Percentiles rank a stretch among this genome's conserved stretches.
These are phyloP conservation scores for Phialophora expanda DNA, from an alignment of 2,329 filamentous ascomycete species.

Conservation along the genomic window DNA sequence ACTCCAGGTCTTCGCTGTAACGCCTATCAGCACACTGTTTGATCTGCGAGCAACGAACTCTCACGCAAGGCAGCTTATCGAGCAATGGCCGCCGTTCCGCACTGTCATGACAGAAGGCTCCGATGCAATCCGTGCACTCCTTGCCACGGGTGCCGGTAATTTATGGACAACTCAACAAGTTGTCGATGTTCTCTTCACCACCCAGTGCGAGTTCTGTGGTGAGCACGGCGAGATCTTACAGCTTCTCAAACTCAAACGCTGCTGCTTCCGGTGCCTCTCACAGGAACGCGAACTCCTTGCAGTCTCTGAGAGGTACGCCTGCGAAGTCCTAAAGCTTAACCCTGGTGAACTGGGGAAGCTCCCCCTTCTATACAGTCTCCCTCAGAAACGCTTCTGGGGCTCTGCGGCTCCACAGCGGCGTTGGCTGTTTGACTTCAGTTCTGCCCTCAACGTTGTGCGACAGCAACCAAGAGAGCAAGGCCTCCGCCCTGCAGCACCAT, in stretches of 20 bases:
- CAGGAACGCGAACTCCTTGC: slow-evolving; percentile 30
- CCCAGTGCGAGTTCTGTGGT: slow-evolving; percentile 24
- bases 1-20: slow-evolving; percentile 12
- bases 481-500: not conserved
- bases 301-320: slow-evolving; percentile 15
- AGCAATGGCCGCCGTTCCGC: slow-evolving; percentile 23
- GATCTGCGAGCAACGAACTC: slow-evolving; percentile 18
- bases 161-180: slow-evolving; percentile 24
- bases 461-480: not conserved
- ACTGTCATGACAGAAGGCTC: slow-evolving; percentile 19
- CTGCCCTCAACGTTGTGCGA: slow-evolving; percentile 13
- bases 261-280: slow-evolving; percentile 30
- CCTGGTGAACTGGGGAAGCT: slow-evolving; percentile 12
- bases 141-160: slow-evolving; percentile 18
- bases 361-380: slow-evolving; percentile 18
- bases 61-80: slow-evolving; percentile 19
- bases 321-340: slow-evolving; percentile 15
- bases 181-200: slow-evolving; percentile 21
- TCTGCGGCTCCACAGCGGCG: not conserved
- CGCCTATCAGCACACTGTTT: slow-evolving; percentile 15
- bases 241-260: slow-evolving; percentile 26
- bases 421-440: slow-evolving; percentile 18
- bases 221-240: slow-evolving; percentile 28
- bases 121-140: slow-evolving; percentile 21
- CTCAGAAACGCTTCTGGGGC: slow-evolving; percentile 28